Base-by-base conservation (phyloP, 2,329 filamentous ascomycete species). In the Fusarium sp. region DNA sequence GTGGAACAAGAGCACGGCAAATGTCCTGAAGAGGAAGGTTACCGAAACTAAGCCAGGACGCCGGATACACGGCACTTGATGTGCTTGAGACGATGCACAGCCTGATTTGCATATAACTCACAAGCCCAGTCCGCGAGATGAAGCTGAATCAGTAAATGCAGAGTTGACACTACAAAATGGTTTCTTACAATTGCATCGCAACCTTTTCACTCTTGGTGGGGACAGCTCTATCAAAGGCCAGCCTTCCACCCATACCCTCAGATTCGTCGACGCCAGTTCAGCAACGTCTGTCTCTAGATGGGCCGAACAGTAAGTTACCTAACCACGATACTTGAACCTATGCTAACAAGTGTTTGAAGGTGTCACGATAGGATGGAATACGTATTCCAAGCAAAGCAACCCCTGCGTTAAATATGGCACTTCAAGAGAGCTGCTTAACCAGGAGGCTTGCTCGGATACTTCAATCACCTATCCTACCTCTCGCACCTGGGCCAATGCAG, bases 391-490 rank as follows among this genome's bases (percentile, higher is more conserved):
- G 10, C 69, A 71, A 57, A 13, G 9, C 1, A 72, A 65, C 0
- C 33, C 69, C 2, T 71, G 69, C 7, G 69, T 71, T 1, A 27
- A 72, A 13, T 71, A 71, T 18, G 69, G 69, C 4, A 33, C 38
- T 5, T 72, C 64, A 0, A 64, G 45, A 18, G 38, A 69, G 9
- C n/a, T 40, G 1, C 33, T 71, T 3, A 16, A 69, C 1, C 29
- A 72, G 5, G 65, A 72, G 45, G 59, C 69, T 38, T 72, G 69
- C 22, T 72, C 69, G 1, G 54, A 61, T 14, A 18, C 31, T 7
- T 72, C 69, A 1, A 31, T 65, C 29, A 72, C 69, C 10, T 72
- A 72, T 65, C 69, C 69, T 9, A 72, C 69, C 11, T 72, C 69
- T 2, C 69, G 69, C 2, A 72, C 69, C 0, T 72, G 69, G 69